Conservation (phyloP, 2,329 filamentous ascomycete species). For the Lachnellula subtilissima region DNA sequence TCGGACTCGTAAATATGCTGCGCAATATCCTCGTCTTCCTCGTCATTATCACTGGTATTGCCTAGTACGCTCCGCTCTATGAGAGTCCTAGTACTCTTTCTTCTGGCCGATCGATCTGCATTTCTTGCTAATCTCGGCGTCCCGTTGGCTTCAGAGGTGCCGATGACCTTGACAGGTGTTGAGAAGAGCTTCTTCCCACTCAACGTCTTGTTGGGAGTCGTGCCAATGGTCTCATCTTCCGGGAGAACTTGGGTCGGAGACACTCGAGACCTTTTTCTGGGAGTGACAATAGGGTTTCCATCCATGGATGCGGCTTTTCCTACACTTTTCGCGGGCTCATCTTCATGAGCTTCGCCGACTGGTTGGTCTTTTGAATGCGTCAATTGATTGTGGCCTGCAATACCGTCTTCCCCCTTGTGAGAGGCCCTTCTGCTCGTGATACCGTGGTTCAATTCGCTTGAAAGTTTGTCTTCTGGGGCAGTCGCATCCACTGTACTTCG, state of each 20-base stretch:
- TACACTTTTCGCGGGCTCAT: neutral
- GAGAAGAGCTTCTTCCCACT: slow-evolving; percentile 26
- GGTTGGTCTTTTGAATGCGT: neutral
- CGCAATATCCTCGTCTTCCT: slow-evolving; percentile 62
- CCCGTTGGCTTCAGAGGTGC: slow-evolving; percentile 10
- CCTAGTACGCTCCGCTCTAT: slow-evolving; percentile 66
- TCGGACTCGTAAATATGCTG: slow-evolving; percentile 62
- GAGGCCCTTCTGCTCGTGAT: neutral
- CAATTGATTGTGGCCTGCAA: neutral
- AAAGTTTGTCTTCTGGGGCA: neutral
- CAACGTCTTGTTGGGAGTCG: slow-evolving; percentile 18
- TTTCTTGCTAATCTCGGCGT: slow-evolving; percentile 28
- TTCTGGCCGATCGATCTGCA: slow-evolving; percentile 78
- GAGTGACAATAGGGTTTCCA: neutral
- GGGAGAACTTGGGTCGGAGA: neutral
- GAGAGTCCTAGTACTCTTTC: slow-evolving; percentile 74
- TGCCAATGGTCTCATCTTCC: slow-evolving; percentile 5
- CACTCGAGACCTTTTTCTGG: neutral
- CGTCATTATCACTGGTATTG: slow-evolving; percentile 64
- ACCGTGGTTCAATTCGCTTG: neutral
- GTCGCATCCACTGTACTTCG: neutral
- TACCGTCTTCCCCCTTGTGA: neutral
- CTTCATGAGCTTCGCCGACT: neutral
- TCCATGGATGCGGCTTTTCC: neutral
- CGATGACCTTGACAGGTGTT: slow-evolving; percentile 25